Percentiles rank a stretch among this genome's conserved stretches.
Evolutionary conservation across 495 filamentous ascomycete species (phyloP).

Genomic region (Xylaria bambusicola): DNA sequence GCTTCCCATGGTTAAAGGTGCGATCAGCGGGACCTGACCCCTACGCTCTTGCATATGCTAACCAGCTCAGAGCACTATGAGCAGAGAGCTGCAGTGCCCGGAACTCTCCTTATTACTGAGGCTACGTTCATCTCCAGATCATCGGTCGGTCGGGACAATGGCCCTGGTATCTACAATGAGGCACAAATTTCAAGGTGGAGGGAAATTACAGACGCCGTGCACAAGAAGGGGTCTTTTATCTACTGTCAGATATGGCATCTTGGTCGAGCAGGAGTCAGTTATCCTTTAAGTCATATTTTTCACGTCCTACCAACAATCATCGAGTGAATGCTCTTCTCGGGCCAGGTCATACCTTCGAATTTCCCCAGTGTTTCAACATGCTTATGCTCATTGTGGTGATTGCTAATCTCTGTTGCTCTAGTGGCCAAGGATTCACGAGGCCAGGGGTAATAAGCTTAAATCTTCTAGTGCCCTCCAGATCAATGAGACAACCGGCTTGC

Average conservation of each 20-base stretch:
- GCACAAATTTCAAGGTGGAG: slow-evolving; percentile 54
- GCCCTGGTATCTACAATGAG: slow-evolving; percentile 52
- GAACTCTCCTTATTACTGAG: slow-evolving; percentile 58
- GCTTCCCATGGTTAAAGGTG: slow-evolving; percentile 17
- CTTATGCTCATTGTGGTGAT: neutral
- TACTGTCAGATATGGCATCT: slow-evolving; percentile 57
- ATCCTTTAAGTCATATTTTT: neutral
- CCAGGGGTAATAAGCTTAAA: slow-evolving; percentile 32
- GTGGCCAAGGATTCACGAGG: slow-evolving; percentile 38
- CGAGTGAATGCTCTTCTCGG: neutral
- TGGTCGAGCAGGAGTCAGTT: slow-evolving; percentile 45
- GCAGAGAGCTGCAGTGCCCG: slow-evolving; percentile 53
- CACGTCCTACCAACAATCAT: neutral
- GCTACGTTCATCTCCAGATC: slow-evolving; percentile 54
- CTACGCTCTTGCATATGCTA: slow-evolving; percentile 26
- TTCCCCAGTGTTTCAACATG: too few relatives aligned
- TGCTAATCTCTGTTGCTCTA: neutral
- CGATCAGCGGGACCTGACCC: slow-evolving; percentile 13
- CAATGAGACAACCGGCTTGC: slow-evolving; percentile 24
- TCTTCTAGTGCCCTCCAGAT: slow-evolving; percentile 21
- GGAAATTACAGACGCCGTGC: slow-evolving; percentile 54
- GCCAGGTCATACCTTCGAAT: too few relatives aligned
- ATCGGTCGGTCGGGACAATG: slow-evolving; percentile 50
- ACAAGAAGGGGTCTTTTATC: slow-evolving; percentile 53
- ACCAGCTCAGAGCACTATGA: slow-evolving; percentile 52